Base-by-base conservation (phyloP, 2,329 filamentous ascomycete genomes). In the Dryadomyces quercus-mongolicae region DNA sequence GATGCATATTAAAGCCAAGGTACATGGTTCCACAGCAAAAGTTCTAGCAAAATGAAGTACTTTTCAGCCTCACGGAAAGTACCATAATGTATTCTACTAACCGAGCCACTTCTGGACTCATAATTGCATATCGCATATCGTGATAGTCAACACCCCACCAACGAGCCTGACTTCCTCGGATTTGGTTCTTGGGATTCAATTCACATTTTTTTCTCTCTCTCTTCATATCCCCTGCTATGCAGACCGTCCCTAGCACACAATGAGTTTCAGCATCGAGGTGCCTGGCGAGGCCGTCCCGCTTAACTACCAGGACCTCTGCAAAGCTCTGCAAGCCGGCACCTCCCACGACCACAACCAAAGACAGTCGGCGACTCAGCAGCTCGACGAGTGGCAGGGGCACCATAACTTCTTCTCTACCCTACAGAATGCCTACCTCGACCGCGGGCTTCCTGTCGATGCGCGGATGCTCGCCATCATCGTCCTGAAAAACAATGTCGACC, bases 401-500 rank as follows among this genome's bases (percentile, higher is more conserved):
- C 69, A 71, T 3, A 80, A 81, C 20, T 91, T 83, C 66, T 87
- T 47, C 6, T 5, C 10, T 36, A 18, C 38, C 22, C n/a, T 10
- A n/a, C 64, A 94, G 85, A 78, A 84, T 61, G 80, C 89, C 40
- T 96, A 91, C 66, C 77, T 95, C 59, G 87, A 95, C 70, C 82
- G 82, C 57, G 81, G 82, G 2, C 73, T 94, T 1, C 86, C 88
- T 1, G 70, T 81, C 55, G 84, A 94, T 63, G 80, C 92, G 53
- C 86, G 93, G 57, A 90, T 95, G 64, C 82, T 96, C 12, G 87
- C 92, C 54, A 82, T 97, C 55, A 95, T 97, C 61, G 88, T 95
- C 66, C 77, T 98, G 53, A 97, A 97, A 67, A 96, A 97, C 67
- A 93, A 91, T 54, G 91, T 97, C 68, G 92, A 97, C 66, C 90